phyloP scores from a whole-genome alignment of 164 flowering plant genomes.

The Nymphaea thermarum region DNA sequence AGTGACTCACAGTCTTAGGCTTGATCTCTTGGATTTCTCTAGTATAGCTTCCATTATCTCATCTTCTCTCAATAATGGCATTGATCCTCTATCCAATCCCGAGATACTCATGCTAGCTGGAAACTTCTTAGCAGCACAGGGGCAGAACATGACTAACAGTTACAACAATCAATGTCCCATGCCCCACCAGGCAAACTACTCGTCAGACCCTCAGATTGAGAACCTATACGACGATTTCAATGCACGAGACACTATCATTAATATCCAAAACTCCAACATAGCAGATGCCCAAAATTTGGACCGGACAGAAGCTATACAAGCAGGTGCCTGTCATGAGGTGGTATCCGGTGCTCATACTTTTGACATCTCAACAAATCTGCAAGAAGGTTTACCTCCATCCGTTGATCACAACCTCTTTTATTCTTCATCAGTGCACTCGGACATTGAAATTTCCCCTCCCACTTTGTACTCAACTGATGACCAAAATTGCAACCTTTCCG shows the following conservation, averaged over 20 bases:
- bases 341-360: no score
- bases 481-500: constrained; percentile 19
- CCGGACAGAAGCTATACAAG: constrained; percentile 7
- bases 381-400: constrained; percentile 7
- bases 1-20: constrained; percentile 70
- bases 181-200: constrained; percentile 15
- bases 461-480: constrained; percentile 10
- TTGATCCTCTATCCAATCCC: constrained; percentile 42
- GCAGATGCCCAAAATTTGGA: constrained; percentile 10
- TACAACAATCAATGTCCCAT: constrained; percentile 12
- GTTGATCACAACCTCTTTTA: not conserved
- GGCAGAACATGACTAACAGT: constrained; percentile 14
- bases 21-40: constrained; percentile 72
- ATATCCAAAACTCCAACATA: constrained; percentile 15
- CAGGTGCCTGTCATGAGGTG: no score
- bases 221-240: constrained; percentile 15
- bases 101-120: constrained; percentile 50
- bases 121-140: constrained; percentile 27
- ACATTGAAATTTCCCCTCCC: constrained; percentile 14
- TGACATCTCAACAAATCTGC: no score
- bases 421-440: constrained; percentile 5
- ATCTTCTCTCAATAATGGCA: constrained; percentile 32
- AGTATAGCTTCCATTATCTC: constrained; percentile 22
- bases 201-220: constrained; percentile 14
- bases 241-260: constrained; percentile 14